Percentiles rank a stretch among this genome's conserved stretches.
phyloP scores from a whole-genome alignment of 2,329 filamentous ascomycete species.

The Coccinonectria pachysandricola region DNA sequence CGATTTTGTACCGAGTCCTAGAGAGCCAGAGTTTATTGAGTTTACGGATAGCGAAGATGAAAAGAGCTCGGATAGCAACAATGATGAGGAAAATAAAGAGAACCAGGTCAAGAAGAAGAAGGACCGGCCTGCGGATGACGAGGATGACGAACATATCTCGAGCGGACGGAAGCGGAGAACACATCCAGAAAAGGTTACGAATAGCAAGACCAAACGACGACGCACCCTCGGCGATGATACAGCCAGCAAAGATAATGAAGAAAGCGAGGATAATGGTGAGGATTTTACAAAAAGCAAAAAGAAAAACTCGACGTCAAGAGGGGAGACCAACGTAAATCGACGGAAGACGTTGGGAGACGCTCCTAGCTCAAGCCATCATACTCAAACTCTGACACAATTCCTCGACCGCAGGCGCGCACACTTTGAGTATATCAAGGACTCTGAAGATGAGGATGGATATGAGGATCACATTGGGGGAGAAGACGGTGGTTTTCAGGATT shows the following conservation, averaged over 20 bases:
- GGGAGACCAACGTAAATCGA: slow-evolving; percentile 9
- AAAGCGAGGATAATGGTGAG: not conserved
- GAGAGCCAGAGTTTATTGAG: slow-evolving; percentile 18
- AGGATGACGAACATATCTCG: slow-evolving; percentile 14
- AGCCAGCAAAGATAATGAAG: not conserved
- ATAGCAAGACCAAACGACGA: slow-evolving; percentile 14
- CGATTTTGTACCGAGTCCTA: slow-evolving; percentile 27
- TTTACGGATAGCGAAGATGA: slow-evolving; percentile 20
- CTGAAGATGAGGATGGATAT: slow-evolving; percentile 27
- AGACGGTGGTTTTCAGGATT: slow-evolving; percentile 23
- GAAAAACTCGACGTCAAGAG: slow-evolving; percentile 9
- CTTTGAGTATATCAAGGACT: slow-evolving; percentile 24
- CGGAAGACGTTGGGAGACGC: slow-evolving; percentile 24
- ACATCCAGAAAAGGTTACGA: slow-evolving; percentile 6
- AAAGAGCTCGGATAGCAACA: slow-evolving; percentile 6
- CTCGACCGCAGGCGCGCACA: slow-evolving; percentile 13
- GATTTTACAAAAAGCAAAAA: slow-evolving; percentile 1
- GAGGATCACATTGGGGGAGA: slow-evolving; percentile 5
- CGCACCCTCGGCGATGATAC: slow-evolving; percentile 19
- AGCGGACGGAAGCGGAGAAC: slow-evolving; percentile 16
- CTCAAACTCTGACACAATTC: slow-evolving; percentile 33
- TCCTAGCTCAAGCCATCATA: slow-evolving; percentile 26
- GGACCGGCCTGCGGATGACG: slow-evolving; percentile 9
- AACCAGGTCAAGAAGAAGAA: slow-evolving; percentile 7
- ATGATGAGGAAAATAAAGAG: slow-evolving; percentile 1